Conservation (phyloP, 2,329 filamentous ascomycete species). For the Leptoxyphium fumago region DNA sequence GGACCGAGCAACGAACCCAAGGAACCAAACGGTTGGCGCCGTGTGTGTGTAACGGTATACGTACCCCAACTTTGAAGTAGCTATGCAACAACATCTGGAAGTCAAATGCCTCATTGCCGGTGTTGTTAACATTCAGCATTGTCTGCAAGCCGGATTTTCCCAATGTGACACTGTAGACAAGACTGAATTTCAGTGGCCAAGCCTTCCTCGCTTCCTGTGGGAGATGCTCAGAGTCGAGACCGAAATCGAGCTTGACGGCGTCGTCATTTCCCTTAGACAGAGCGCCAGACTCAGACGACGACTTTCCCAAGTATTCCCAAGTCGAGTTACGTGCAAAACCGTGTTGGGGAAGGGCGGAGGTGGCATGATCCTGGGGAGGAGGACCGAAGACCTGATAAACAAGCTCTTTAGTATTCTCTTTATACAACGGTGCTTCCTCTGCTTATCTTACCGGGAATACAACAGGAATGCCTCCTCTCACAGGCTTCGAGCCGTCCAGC, state of each 20-base stretch:
- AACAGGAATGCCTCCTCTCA: constrained; percentile 80
- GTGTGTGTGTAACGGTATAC: constrained; percentile 11
- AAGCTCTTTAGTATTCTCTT: not conserved
- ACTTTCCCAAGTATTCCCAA: constrained; percentile 93
- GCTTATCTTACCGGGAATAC: constrained; percentile 65
- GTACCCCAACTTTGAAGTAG: constrained; percentile 68
- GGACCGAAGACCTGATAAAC: constrained; percentile 66
- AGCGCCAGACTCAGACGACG: constrained; percentile 45
- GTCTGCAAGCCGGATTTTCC: constrained; percentile 62
- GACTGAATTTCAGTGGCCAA: constrained; percentile 78
- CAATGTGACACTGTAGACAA: constrained; percentile 87
- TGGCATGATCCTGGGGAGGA: constrained; percentile 60
- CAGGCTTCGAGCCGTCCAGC: constrained; percentile 75
- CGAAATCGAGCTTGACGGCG: constrained; percentile 89
- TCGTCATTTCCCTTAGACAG: constrained; percentile 36
- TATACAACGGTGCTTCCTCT: not conserved
- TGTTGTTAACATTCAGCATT: constrained; percentile 75
- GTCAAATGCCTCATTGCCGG: constrained; percentile 68
- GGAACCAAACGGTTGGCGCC: not conserved
- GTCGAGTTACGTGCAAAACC: constrained; percentile 80
- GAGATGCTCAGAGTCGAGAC: constrained; percentile 61
- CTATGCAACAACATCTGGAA: constrained; percentile 87
- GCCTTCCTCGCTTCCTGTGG: constrained; percentile 50
- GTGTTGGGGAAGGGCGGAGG: constrained; percentile 71
- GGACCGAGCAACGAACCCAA: no score